Conservation (phyloP, 2,329 filamentous ascomycete species). For the Aspergillus carbonarius region DNA sequence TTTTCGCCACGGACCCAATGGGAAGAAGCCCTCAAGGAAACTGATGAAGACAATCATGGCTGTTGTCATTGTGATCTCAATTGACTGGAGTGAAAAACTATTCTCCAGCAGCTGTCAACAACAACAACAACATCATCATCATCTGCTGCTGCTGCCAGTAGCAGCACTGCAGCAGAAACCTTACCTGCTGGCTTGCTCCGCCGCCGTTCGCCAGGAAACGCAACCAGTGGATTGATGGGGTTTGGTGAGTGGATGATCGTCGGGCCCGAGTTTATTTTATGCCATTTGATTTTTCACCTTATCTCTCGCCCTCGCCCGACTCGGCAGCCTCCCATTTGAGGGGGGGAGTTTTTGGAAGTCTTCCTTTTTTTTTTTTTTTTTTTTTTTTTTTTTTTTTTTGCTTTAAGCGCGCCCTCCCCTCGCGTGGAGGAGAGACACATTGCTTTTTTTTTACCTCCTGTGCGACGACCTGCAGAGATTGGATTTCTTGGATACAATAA, state of each 20-base stretch:
- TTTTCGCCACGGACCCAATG: neutral
- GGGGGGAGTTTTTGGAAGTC: no score
- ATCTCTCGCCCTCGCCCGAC: conserved; percentile 9
- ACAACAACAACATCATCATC: neutral
- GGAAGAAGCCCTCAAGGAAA: neutral
- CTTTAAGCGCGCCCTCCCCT: conserved; percentile 15
- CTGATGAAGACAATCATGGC: no score
- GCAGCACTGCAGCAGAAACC: neutral
- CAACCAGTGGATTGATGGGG: neutral
- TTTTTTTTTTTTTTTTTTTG: conserved; percentile 5
- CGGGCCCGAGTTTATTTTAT: conserved; percentile 17
- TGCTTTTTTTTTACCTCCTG: no score
- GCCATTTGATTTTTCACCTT: conserved; percentile 16
- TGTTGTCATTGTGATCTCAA: neutral
- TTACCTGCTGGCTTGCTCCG: neutral
- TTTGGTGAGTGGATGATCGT: conserved; percentile 2
- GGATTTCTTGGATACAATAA: no score
- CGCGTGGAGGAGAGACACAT: neutral
- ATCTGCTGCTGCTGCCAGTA: no score
- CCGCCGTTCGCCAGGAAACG: neutral
- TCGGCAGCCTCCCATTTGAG: neutral
- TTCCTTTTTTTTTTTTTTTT: no score
- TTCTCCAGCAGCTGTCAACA: neutral
- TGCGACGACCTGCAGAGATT: no score
- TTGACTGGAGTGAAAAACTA: neutral